Percentiles rank a stretch among this genome's conserved stretches.
Evolutionary conservation across 2,329 filamentous ascomycete genomes (phyloP).

Genomic region (Mycogone perniciosa): DNA sequence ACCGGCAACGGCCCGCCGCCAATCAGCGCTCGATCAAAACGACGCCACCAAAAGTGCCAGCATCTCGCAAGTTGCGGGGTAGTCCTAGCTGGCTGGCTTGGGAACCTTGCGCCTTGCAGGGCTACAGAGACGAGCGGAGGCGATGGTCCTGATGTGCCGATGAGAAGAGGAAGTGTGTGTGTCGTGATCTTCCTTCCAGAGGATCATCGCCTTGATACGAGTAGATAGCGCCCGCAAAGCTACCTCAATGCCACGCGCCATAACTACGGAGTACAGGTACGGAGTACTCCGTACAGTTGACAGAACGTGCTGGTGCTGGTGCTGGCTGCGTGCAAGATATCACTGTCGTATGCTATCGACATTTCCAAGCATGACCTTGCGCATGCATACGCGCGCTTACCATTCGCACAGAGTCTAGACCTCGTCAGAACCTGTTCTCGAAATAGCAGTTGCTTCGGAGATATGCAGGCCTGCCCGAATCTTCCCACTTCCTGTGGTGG

Average conservation of each 20-base stretch:
- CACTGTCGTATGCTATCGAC: too few relatives aligned
- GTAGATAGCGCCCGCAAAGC: too few relatives aligned
- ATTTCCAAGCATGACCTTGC: not conserved
- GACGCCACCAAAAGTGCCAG: conserved; percentile 8
- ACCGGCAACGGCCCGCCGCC: conserved; percentile 13
- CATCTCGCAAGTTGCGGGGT: conserved; percentile 11
- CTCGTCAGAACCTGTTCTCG: not conserved
- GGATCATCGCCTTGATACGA: too few relatives aligned
- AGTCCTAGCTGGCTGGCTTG: not conserved
- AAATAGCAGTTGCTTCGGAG: not conserved
- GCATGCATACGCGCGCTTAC: not conserved
- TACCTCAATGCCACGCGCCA: too few relatives aligned
- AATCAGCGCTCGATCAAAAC: conserved; percentile 8
- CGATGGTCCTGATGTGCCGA: too few relatives aligned
- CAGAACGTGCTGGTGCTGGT: too few relatives aligned
- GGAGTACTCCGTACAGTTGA: too few relatives aligned
- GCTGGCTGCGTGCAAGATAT: too few relatives aligned
- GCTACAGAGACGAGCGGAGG: too few relatives aligned
- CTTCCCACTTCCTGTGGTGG: not conserved
- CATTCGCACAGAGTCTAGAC: not conserved
- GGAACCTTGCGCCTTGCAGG: not conserved
- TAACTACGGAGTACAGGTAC: too few relatives aligned
- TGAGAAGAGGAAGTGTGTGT: too few relatives aligned
- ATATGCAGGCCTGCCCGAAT: not conserved
- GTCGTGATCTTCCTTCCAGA: too few relatives aligned